Evolutionary conservation across 1,139 yeast genomes (phyloP).

Genomic region (Blastobotrys petasosporus): DNA sequence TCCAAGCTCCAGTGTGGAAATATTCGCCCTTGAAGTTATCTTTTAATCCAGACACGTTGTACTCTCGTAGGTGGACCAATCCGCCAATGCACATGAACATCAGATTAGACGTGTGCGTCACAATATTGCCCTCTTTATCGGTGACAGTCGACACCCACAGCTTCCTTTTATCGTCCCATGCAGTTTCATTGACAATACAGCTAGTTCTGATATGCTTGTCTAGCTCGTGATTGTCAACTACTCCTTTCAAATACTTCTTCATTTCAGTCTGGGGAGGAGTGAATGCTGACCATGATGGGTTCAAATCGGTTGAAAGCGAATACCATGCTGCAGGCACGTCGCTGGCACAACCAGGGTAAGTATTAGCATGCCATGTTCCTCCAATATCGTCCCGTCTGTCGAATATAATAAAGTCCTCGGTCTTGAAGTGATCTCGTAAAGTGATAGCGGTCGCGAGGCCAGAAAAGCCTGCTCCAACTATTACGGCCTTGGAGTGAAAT

Average conservation of each 20-base stretch:
- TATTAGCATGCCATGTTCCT: slow-evolving; percentile 28
- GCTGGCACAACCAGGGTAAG: slow-evolving; percentile 29
- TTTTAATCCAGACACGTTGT: slow-evolving; percentile 24
- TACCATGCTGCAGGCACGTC: slow-evolving; percentile 29
- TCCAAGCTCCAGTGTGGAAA: slow-evolving; percentile 28
- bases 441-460: slow-evolving; percentile 28
- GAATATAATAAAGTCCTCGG: slow-evolving; percentile 33
- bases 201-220: slow-evolving; percentile 17
- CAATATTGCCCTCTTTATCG: slow-evolving; percentile 13
- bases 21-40: slow-evolving; percentile 28
- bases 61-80: slow-evolving; percentile 23
- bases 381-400: slow-evolving; percentile 30
- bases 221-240: slow-evolving; percentile 22
- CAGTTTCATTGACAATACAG: slow-evolving; percentile 20
- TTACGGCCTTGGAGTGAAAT: slow-evolving; percentile 22
- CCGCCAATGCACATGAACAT: slow-evolving; percentile 24
- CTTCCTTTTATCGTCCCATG: slow-evolving; percentile 25
- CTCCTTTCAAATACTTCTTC: slow-evolving; percentile 21
- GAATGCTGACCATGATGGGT: slow-evolving; percentile 26
- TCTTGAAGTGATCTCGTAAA: slow-evolving; percentile 32
- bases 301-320: slow-evolving; percentile 26
- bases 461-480: slow-evolving; percentile 38
- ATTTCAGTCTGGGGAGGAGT: slow-evolving; percentile 25
- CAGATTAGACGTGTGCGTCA: slow-evolving; percentile 17
- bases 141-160: slow-evolving; percentile 22